Percentiles rank a stretch among this genome's conserved stretches.
These are phyloP conservation scores for Thinopyrum elongatum DNA, from an alignment of 176 grass and related monocot genomes.

Conservation along the genomic window DNA sequence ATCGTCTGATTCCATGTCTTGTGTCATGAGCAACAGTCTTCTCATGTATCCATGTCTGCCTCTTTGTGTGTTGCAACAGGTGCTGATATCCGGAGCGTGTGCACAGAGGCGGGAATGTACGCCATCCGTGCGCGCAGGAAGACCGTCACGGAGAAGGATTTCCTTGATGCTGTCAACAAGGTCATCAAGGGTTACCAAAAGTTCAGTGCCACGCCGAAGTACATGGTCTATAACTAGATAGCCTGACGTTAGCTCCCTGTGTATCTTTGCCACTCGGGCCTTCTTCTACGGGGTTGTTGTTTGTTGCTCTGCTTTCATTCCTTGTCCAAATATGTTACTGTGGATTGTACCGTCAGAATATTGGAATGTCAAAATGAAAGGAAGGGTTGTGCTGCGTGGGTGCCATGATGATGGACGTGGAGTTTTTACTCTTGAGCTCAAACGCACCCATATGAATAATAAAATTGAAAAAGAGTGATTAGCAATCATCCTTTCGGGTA, in stretches of 20 bases:
- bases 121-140: conserved; percentile 72
- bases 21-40: not conserved
- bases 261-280: not conserved
- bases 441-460: too few species aligned
- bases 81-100: conserved; percentile 74
- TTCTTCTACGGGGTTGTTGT: not conserved
- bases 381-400: too few species aligned
- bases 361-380: not conserved
- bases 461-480: too few species aligned
- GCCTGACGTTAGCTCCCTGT: not conserved
- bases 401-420: too few species aligned
- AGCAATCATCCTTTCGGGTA: too few species aligned
- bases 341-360: not conserved
- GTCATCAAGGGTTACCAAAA: conserved; percentile 83
- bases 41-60: not conserved
- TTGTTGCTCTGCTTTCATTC: not conserved
- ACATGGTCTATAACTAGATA: conserved; percentile 74
- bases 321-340: not conserved
- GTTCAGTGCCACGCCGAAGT: conserved; percentile 68
- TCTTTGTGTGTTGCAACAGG: conserved; percentile 27
- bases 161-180: conserved; percentile 75
- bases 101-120: conserved; percentile 71
- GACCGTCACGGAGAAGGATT: conserved; percentile 75
- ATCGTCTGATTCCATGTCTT: not conserved
- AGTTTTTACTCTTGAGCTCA: too few species aligned